Base-by-base conservation (phyloP, 768 basidiomycete genomes). In the Termitomyces sp. region DNA sequence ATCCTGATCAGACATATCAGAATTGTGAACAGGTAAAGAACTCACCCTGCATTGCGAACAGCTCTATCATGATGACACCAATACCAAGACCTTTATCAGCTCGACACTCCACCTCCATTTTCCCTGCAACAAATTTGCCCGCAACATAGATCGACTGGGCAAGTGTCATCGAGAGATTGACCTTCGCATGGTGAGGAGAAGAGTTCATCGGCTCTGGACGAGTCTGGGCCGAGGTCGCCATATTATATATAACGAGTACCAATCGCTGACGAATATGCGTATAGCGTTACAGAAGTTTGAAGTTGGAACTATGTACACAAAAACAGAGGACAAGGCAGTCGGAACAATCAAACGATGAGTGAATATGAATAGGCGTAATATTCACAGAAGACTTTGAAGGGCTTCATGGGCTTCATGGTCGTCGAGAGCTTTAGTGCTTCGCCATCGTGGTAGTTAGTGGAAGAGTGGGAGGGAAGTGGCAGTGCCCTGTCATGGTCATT, bases 101-200 rank as follows among this genome's bases (percentile, higher is more conserved):
- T 60, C 82, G 80, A 68, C 85, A 88, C 68, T 92, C 90, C 64
- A 92, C 76, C 66, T 90, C 83, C 78, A 92, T 78, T 72, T 86
- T 90, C 11, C 91, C 91, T 6, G 83, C 74, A 32, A 91, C 76
- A 59, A 78, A 70, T 35, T 74, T 72, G 0, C 91, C 91, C 1
- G 90, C 85, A 48, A 89, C 79, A 62, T 81, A 88, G 27, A 78
- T 73, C 2, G 79, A 66, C 59, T 88, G 80, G 1, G 81, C 77
- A 7, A 90, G 73, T 7, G 74, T 77, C 18, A 88, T 65, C 12
- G 85, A 77, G 15, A 89, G 79, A 67, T 81, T 89, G 67, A 92
- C 81, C 70, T 91, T 93, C 25, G 89, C 74, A 67, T 92, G 91
- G 66, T 86, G 76, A 0, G 85, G 78, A n/a, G 84, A 82, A 29